Percentiles rank a stretch among this genome's conserved stretches.
Evolutionary conservation across 306 rosid species (phyloP).

Genomic region (Sphenostylis stenocarpa): DNA sequence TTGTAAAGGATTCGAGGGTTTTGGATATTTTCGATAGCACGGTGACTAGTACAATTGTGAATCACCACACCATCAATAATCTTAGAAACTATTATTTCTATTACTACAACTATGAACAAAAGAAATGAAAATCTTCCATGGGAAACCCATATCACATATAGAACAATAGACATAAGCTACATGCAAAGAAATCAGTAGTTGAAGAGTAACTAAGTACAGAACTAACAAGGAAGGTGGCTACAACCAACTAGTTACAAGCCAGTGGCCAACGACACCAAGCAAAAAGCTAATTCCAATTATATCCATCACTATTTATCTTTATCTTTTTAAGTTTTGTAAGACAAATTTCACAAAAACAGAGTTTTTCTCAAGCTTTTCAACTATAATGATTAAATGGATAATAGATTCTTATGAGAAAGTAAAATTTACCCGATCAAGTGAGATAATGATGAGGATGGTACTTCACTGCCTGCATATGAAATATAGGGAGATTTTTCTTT

Average conservation of each 20-base stretch:
- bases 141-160: not conserved
- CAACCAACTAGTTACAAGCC: not conserved
- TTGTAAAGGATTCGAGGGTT: too few relatives aligned
- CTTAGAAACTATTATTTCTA: not conserved
- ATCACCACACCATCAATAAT: not conserved
- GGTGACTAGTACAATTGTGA: not conserved
- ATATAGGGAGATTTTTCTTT: slow-evolving; percentile 67
- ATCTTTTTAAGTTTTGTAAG: not conserved
- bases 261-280: not conserved
- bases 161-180: not conserved
- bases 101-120: not conserved
- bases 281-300: slow-evolving; percentile 15
- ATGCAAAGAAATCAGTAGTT: not conserved
- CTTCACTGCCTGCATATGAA: slow-evolving; percentile 50
- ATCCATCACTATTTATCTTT: not conserved
- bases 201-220: not conserved
- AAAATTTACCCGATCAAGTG: slow-evolving; percentile 58
- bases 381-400: not conserved
- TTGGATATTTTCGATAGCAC: too few relatives aligned
- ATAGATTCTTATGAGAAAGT: slow-evolving; percentile 32
- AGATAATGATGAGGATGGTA: slow-evolving; percentile 66
- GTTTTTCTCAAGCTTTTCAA: not conserved
- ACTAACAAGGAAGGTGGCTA: not conserved
- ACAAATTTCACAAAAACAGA: not conserved
- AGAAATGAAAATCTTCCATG: not conserved